phyloP scores from a whole-genome alignment of 1,284 basidiomycete genomes.

The Taiwanofungus camphoratus region DNA sequence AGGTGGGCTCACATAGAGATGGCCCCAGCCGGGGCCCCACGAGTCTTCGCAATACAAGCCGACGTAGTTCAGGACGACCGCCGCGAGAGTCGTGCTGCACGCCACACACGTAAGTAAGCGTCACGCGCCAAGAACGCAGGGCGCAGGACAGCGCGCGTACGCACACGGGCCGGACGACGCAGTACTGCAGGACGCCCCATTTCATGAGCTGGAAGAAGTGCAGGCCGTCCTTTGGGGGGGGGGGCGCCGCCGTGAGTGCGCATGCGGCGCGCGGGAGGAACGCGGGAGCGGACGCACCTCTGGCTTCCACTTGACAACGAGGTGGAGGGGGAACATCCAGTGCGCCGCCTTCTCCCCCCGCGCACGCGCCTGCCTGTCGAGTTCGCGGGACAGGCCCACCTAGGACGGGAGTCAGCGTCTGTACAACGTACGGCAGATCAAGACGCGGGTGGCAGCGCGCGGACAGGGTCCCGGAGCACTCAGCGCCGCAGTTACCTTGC shows the following conservation, averaged over 20 bases:
- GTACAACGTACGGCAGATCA: not conserved
- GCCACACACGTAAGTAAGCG: not conserved
- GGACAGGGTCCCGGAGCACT: too few species aligned
- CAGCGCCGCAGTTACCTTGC: constrained; percentile 28
- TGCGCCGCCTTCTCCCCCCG: constrained; percentile 44
- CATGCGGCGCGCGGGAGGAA: constrained; percentile 2
- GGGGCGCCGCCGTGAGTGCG: not conserved
- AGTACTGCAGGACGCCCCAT: constrained; percentile 79
- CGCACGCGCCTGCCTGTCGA: constrained; percentile 38
- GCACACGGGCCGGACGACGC: constrained; percentile 49
- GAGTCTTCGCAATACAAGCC: constrained; percentile 70
- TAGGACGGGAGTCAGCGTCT: constrained; percentile 6
- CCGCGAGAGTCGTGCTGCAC: constrained; percentile 53
- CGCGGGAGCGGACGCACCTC: constrained; percentile 27
- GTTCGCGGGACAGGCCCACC: constrained; percentile 47
- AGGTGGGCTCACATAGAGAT: constrained; percentile 50
- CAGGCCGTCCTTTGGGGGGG: constrained; percentile 47
- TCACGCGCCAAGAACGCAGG: too few species aligned
- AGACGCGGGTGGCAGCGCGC: too few species aligned
- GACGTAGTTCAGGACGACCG: constrained; percentile 59
- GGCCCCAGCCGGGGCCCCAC: constrained; percentile 66
- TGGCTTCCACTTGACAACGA: constrained; percentile 54
- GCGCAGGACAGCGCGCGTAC: constrained; percentile 18
- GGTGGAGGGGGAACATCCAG: constrained; percentile 71
- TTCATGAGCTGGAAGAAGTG: constrained; percentile 77